Conservation (phyloP, 1,139 yeast genomes). For the Pichia kudriavzevii region DNA sequence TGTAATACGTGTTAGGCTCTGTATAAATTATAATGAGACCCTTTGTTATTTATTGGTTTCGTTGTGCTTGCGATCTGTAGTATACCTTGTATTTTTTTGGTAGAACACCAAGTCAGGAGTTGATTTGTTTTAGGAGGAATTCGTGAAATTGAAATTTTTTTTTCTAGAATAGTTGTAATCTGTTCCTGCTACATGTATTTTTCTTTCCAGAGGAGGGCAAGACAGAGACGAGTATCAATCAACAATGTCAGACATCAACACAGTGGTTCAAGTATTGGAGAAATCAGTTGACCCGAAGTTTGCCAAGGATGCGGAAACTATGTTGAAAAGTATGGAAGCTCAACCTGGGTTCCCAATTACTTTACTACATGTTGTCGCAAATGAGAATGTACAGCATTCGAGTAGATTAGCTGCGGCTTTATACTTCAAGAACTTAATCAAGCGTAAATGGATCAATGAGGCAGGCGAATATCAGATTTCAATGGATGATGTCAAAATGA, state of each 20-base stretch:
- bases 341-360: conserved; percentile 69
- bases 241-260: conserved; percentile 23
- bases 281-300: conserved; percentile 42
- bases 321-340: conserved; percentile 52
- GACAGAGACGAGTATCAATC: background rate
- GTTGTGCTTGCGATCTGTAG: too few relatives aligned
- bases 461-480: conserved; percentile 71
- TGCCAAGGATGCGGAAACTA: conserved; percentile 56
- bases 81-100: too few relatives aligned
- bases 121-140: too few relatives aligned
- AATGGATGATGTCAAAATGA: conserved; percentile 50
- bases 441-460: conserved; percentile 83
- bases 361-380: conserved; percentile 71
- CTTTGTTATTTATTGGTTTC: too few relatives aligned
- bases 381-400: conserved; percentile 43
- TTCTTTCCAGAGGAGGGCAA: too few relatives aligned
- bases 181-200: too few relatives aligned
- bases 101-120: too few relatives aligned
- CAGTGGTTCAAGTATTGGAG: conserved; percentile 41
- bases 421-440: conserved; percentile 81
- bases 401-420: conserved; percentile 83
- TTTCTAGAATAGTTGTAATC: too few relatives aligned
- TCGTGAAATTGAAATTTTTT: too few relatives aligned
- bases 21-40: too few relatives aligned
- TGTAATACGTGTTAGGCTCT: too few relatives aligned